These are phyloP conservation scores for Trichoderma hamatum DNA, from an alignment of 2,329 filamentous ascomycete genomes.

Conservation along the genomic window DNA sequence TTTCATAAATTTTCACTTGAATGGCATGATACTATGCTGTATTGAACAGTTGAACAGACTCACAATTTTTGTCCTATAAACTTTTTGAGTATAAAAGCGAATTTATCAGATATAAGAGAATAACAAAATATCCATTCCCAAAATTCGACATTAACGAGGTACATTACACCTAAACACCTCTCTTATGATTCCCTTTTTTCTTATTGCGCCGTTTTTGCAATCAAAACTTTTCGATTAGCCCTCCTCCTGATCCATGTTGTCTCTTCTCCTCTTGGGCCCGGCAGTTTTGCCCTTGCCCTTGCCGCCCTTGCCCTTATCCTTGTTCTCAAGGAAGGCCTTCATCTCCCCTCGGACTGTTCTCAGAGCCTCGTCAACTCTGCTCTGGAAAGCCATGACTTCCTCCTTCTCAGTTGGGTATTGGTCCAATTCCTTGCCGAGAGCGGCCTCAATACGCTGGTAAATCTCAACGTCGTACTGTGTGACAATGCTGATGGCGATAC, in stretches of 20 bases:
- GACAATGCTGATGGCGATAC: constrained; percentile 77
- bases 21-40: not conserved
- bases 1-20: not conserved
- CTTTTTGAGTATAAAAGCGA: not conserved
- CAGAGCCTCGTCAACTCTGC: constrained; percentile 81
- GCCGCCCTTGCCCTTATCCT: constrained; percentile 31
- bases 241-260: constrained; percentile 77
- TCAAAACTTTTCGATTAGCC: constrained; percentile 47
- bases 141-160: not conserved
- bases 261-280: constrained; percentile 47
- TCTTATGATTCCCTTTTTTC: not conserved
- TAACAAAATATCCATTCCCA: not conserved
- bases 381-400: constrained; percentile 80
- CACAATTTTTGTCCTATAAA: not conserved
- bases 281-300: constrained; percentile 4
- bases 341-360: constrained; percentile 77
- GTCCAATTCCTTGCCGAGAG: constrained; percentile 74
- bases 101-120: not conserved
- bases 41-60: not conserved
- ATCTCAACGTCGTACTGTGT: constrained; percentile 88
- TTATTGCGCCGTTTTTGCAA: not conserved
- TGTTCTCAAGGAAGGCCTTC: constrained; percentile 75
- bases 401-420: constrained; percentile 75
- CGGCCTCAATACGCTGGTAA: constrained; percentile 78
- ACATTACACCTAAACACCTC: constrained; percentile 16